phyloP scores from a whole-genome alignment of 2,329 filamentous ascomycete genomes.

The Sclerotinia spermophila region DNA sequence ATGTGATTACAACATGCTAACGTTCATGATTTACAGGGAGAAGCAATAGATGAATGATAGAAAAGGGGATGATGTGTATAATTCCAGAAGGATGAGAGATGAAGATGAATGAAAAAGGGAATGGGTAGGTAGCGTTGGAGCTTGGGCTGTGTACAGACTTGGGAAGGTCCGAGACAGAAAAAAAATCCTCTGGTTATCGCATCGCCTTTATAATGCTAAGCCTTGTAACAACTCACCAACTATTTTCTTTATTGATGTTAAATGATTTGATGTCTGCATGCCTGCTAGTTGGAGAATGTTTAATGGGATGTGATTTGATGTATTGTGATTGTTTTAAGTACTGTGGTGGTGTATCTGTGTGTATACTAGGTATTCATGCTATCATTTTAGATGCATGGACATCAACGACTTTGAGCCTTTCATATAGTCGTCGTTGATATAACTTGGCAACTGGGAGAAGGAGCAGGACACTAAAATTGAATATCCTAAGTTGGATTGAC shows the following conservation, averaged over 20 bases:
- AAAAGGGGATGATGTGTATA: slow-evolving; percentile 25
- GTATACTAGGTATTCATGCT: not conserved
- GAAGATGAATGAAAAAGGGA: slow-evolving; percentile 22
- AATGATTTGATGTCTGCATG: slow-evolving; percentile 6
- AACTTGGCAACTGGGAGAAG: not conserved
- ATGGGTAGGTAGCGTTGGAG: slow-evolving; percentile 21
- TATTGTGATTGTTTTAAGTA: not conserved
- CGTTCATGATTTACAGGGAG: slow-evolving; percentile 11
- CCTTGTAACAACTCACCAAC: slow-evolving; percentile 20
- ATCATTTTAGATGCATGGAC: not conserved
- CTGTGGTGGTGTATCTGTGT: too few relatives aligned
- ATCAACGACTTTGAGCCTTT: not conserved
- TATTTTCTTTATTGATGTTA: slow-evolving; percentile 18
- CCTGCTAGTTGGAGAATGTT: not conserved
- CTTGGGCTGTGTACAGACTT: slow-evolving; percentile 30
- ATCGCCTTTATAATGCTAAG: slow-evolving; percentile 25
- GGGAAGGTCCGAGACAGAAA: slow-evolving; percentile 21
- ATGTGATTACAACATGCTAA: not conserved
- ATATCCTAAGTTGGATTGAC: not conserved
- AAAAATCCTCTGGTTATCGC: slow-evolving; percentile 27
- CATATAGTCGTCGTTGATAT: not conserved
- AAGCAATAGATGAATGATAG: slow-evolving; percentile 23
- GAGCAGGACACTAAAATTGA: not conserved
- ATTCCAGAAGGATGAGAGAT: slow-evolving; percentile 28
- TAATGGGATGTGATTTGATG: not conserved